A percentile compares a stretch with the other conserved stretches of the same genome.
phyloP scores from a whole-genome alignment of 176 grass and related monocot species.

The Puya raimondii region DNA sequence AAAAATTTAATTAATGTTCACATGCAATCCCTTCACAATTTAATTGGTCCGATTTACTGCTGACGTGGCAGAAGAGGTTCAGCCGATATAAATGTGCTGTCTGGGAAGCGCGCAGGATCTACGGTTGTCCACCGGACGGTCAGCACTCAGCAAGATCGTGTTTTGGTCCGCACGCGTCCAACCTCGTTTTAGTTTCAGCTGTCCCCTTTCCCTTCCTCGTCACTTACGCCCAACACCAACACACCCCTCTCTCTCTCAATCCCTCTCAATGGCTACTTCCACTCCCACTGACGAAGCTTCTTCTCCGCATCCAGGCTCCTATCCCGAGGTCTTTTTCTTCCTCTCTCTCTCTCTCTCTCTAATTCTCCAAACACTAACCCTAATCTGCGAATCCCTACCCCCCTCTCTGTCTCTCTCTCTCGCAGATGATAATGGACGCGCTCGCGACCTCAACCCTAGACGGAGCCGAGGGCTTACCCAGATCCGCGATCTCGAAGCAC shows the following conservation, averaged over 20 bases:
- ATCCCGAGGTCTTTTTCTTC: background rate
- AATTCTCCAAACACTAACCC: background rate
- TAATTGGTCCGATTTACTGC: too few species aligned
- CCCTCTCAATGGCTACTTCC: background rate
- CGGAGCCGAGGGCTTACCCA: background rate
- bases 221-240: too few species aligned
- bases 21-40: too few species aligned
- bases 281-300: background rate
- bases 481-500: constrained; percentile 3
- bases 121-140: too few species aligned
- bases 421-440: background rate
- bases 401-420: background rate
- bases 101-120: too few species aligned
- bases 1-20: too few species aligned
- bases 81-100: too few species aligned
- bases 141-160: too few species aligned
- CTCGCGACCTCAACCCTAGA: background rate
- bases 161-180: too few species aligned
- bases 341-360: background rate
- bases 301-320: background rate
- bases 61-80: too few species aligned
- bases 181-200: too few species aligned
- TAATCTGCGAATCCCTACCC: background rate
- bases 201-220: too few species aligned
- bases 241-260: background rate